These are phyloP conservation scores for Caloboletus firmus DNA, from an alignment of 1,284 basidiomycete genomes.

Conservation along the genomic window DNA sequence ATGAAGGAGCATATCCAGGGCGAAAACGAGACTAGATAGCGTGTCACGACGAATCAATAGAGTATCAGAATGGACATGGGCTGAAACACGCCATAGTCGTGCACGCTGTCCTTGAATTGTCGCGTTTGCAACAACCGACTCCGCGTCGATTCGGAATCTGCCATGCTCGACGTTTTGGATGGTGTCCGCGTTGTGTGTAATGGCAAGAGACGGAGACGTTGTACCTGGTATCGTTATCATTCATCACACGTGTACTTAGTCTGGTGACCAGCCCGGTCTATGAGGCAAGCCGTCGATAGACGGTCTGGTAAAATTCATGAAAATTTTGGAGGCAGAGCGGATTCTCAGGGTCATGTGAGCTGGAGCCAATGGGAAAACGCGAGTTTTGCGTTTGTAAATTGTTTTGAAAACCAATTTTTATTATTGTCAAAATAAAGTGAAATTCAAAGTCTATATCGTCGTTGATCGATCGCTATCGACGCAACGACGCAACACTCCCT, in stretches of 20 bases:
- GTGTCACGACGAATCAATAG: background rate
- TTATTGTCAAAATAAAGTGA: no score
- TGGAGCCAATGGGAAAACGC: background rate
- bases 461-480: no score
- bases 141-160: constrained; percentile 3
- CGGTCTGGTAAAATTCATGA: background rate
- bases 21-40: constrained; percentile 37
- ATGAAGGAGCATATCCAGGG: constrained; percentile 41
- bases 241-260: constrained; percentile 16
- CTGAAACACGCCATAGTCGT: constrained; percentile 32
- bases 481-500: no score
- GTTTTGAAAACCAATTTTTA: no score
- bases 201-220: background rate
- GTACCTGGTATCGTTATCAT: background rate
- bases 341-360: background rate
- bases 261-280: no score
- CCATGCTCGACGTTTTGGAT: constrained; percentile 1
- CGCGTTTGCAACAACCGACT: constrained; percentile 18
- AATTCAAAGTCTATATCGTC: no score
- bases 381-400: background rate
- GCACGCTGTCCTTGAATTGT: constrained; percentile 35
- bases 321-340: background rate
- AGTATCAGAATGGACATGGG: background rate
- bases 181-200: background rate
- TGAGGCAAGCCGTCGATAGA: no score